Evolutionary conservation across 495 filamentous ascomycete species (phyloP), one percentile per base, ranked within the genome.

Genomic region (Penicillium canariense): DNA sequence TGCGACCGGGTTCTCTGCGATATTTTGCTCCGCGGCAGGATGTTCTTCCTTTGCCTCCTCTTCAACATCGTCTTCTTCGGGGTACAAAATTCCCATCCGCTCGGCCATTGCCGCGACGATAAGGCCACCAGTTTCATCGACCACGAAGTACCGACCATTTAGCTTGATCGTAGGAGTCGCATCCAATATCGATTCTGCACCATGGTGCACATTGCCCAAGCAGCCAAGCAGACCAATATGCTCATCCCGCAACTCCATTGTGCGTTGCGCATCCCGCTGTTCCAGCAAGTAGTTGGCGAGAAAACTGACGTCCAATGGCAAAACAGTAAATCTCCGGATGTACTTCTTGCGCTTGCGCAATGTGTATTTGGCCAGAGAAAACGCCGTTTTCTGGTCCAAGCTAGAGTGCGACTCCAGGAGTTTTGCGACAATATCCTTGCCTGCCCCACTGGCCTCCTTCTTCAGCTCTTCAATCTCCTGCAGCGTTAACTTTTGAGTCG

Each of bases 261-360:
- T 86, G 66, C 84, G 89, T 40, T 69, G 69, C 0, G 89, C 73
- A 54, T 97, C 93, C 62, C 87, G 88, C 57, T 89, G 87, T 10
- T 84, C 77, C 50, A 95, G 61, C 66, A 91, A 78, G 74, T 84
- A 94, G 32, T 87, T 77, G 17, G 84, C 80, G 46, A 98, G 75
- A 38, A 79, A 73, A 5, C 84, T 79, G 27, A 96, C 85, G 54
- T 96, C 91, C 64, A 97, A 62, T 0, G 90, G 92, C 23, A 93
- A 71, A 0, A 92, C 81, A 1, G 87, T 91, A 56, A 98, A 97
- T 17, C 91, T 77, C 55, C 85, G 83, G 55, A 96, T 81, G 64
- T 95, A 97, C 73, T 98, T 98, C 68, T 86, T 93, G 35, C 87
- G 85, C 76, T 98, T 98, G 18, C 94, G 81, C 14, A 97, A 74